Evolutionary conservation across 1,284 basidiomycete genomes (phyloP), one percentile per base, ranked within the genome.

Genomic region (Cryptococcus depauperatus): DNA sequence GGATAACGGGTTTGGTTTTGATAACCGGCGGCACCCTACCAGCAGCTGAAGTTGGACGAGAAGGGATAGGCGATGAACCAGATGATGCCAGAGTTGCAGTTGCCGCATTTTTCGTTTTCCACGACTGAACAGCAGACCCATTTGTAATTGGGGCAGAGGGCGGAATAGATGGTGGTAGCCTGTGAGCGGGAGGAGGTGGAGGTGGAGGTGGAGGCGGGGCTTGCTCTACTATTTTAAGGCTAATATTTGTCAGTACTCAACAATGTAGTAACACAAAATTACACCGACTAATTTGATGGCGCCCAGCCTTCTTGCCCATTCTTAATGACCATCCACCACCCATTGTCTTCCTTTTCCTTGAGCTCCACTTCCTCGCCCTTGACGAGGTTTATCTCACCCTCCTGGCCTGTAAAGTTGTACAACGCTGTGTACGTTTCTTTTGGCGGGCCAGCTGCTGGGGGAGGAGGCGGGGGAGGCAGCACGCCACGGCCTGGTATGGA

Each of bases 291-390:
- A 69, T 96, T 95, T 54, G 84, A 83, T 2, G 93, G 93, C 14
- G 91, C 86, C 92, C 92, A 98, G 13, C 90, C 93, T 68, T 97
- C 90, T 19, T 74, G 71, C 1, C 78, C 79, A 46, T 77, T 78
- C 72, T 88, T 92, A 75, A 85, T 88, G 41, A 97, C 84, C 35
- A 97, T 76, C 91, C 93, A 97, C 93, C 93, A 98, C 2, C 78
- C 90, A 60, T 91, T 90, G 50, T 88, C 80, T 55, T 95, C 90
- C 73, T 96, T 91, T 73, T 95, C 84, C 43, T 92, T 76, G 11
- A 98, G 76, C 69, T 97, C 91, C 2, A 97, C 85, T 3, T 87
- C 51, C 50, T 97, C 93, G 59, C 90, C 93, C 70, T 96, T 96
- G 56, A 77, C 78, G 39, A 98, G 71, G 7, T 82, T 75, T 77